Percentiles rank a stretch among this genome's conserved stretches.
Conservation (phyloP, 108 stramenopile genomes). For the Cyclotella choctawhatcheeana region DNA sequence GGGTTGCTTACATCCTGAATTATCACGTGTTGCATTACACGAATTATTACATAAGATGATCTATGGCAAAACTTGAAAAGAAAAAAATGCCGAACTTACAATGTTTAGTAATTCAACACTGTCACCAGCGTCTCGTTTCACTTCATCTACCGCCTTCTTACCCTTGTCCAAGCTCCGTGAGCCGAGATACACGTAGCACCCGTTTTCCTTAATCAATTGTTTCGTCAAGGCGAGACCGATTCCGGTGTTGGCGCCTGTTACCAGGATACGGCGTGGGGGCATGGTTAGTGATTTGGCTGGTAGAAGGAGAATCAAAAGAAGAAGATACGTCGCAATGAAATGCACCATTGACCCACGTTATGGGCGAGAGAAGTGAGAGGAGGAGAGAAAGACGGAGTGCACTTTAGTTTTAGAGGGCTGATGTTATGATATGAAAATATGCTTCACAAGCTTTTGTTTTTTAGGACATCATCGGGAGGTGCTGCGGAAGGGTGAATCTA, state of each 20-base stretch:
- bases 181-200: conserved; percentile 61
- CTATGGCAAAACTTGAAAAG: too few relatives aligned
- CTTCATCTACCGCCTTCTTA: conserved; percentile 51
- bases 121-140: conserved; percentile 47
- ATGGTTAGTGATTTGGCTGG: neutral
- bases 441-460: too few relatives aligned
- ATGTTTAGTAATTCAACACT: conserved; percentile 60
- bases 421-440: too few relatives aligned
- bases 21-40: neutral
- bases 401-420: too few relatives aligned
- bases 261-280: conserved; percentile 25
- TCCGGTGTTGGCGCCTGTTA: conserved; percentile 66
- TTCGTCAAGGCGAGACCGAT: conserved; percentile 66
- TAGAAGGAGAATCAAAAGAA: neutral
- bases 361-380: too few relatives aligned
- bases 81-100: conserved; percentile 12
- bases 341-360: too few relatives aligned
- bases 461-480: too few relatives aligned
- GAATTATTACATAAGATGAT: too few relatives aligned
- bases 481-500: too few relatives aligned
- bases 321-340: neutral
- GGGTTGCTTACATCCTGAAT: conserved; percentile 50
- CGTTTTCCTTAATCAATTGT: conserved; percentile 58
- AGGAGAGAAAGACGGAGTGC: too few relatives aligned
- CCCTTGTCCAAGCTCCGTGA: conserved; percentile 53